These are phyloP conservation scores for Conticribra weissflogii DNA, from an alignment of 108 stramenopile genomes.

Conservation along the genomic window DNA sequence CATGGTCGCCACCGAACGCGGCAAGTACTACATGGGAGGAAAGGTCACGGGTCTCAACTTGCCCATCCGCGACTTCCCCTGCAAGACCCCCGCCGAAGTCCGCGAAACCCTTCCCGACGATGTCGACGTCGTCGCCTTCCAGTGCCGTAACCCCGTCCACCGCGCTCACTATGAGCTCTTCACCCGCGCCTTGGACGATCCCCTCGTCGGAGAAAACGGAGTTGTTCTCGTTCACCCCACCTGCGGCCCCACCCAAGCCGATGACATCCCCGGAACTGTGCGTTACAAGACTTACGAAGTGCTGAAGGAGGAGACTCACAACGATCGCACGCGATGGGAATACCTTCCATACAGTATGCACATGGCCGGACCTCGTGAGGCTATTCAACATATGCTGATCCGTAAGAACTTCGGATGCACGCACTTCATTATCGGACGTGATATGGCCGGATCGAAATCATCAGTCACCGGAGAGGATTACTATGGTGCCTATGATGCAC, in stretches of 20 bases:
- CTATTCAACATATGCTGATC: constrained; percentile 99
- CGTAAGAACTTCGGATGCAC: constrained; percentile 99
- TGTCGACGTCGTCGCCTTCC: constrained; percentile 98
- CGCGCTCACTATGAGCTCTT: constrained; percentile 99
- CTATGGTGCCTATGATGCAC: constrained; percentile 99
- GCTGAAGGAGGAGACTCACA: constrained; percentile 92
- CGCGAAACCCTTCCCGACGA: constrained; percentile 92
- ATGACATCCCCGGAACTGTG: constrained; percentile 91
- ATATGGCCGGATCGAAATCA: constrained; percentile 99
- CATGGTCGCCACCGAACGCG: constrained; percentile 98
- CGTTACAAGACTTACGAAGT: constrained; percentile 99
- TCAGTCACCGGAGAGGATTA: constrained; percentile 97
- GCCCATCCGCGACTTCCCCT: constrained; percentile 96
- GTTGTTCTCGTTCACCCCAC: constrained; percentile 99
- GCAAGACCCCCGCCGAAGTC: constrained; percentile 96
- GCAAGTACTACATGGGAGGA: constrained; percentile 98
- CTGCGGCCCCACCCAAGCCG: constrained; percentile 98
- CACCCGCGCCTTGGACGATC: constrained; percentile 97
- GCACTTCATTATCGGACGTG: constrained; percentile 99
- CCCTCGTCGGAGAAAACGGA: constrained; percentile 84
- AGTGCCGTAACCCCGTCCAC: constrained; percentile 99
- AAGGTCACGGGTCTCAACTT: constrained; percentile 95
- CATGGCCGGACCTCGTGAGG: constrained; percentile 99
- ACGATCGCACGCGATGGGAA: constrained; percentile 95
- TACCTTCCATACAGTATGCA: constrained; percentile 99